These are phyloP conservation scores for Psilocybe cyanescens DNA, from an alignment of 768 basidiomycete genomes.

Conservation along the genomic window DNA sequence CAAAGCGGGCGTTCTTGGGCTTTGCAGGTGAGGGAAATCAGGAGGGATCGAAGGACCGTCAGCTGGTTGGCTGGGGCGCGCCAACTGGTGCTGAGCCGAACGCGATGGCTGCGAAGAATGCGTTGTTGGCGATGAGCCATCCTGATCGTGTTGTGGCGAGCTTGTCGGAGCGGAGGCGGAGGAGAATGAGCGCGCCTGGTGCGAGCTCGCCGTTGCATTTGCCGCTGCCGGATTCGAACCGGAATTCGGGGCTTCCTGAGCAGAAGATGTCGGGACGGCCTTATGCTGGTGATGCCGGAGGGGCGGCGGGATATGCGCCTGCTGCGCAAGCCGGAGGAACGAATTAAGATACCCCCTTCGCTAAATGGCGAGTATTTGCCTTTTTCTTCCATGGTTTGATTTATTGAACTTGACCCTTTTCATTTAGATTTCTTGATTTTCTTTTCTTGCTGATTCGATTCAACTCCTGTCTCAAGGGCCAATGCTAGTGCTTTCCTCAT, in stretches of 20 bases:
- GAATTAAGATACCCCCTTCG: too few relatives aligned
- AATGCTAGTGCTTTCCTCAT: too few relatives aligned
- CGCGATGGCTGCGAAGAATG: not conserved
- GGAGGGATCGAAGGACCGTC: constrained; percentile 33
- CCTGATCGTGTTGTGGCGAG: constrained; percentile 27
- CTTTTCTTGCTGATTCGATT: too few relatives aligned
- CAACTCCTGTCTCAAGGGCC: not conserved
- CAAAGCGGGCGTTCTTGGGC: constrained; percentile 13
- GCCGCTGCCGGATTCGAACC: not conserved
- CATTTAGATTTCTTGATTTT: too few relatives aligned
- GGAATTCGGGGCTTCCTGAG: not conserved
- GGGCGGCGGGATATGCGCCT: not conserved
- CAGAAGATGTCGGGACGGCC: not conserved
- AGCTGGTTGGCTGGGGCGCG: constrained; percentile 3
- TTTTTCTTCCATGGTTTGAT: too few relatives aligned
- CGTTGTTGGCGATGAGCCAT: constrained; percentile 15
- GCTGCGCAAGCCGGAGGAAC: constrained; percentile 4
- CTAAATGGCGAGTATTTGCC: not conserved
- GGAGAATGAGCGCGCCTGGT: constrained; percentile 36
- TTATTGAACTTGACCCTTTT: too few relatives aligned
- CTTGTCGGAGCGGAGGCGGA: constrained; percentile 31
- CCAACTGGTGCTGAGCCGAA: not conserved
- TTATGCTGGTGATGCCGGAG: not conserved
- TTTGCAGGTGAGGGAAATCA: constrained; percentile 52
- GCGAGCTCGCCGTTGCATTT: constrained; percentile 4